A percentile compares a stretch with the other conserved stretches of the same genome.
phyloP scores from a whole-genome alignment of 78 protist genomes.

The Monosiga brevicollis region DNA sequence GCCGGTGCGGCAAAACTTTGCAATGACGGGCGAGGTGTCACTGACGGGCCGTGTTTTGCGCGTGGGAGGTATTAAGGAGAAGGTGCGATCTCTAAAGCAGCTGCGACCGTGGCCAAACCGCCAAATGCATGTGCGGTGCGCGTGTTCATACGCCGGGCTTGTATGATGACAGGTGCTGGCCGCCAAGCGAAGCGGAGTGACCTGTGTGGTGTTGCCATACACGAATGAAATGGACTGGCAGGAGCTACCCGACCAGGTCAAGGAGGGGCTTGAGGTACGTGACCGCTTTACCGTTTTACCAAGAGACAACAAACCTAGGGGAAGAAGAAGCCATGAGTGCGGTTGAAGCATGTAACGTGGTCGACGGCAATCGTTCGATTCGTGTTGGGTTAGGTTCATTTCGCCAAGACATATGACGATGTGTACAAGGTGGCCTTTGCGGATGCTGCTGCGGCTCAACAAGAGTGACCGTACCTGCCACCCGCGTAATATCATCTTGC shows the following conservation, averaged over 20 bases:
- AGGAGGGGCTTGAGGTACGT: slow-evolving; percentile 29
- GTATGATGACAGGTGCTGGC: too few relatives aligned
- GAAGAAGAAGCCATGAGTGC: too few relatives aligned
- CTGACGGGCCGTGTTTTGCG: slow-evolving; percentile 76
- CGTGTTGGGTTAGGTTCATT: slow-evolving; percentile 37
- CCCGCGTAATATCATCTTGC: background rate
- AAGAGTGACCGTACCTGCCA: background rate
- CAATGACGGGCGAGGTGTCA: slow-evolving; percentile 89
- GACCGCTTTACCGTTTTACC: too few relatives aligned
- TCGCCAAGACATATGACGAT: slow-evolving; percentile 64
- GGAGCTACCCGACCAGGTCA: slow-evolving; percentile 59
- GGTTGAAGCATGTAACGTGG: too few relatives aligned
- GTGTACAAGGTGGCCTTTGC: slow-evolving; percentile 43
- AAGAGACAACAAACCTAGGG: too few relatives aligned
- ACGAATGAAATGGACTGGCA: slow-evolving; percentile 59
- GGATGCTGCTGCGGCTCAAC: background rate
- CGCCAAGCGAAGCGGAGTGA: slow-evolving; percentile 66
- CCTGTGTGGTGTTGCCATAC: slow-evolving; percentile 58
- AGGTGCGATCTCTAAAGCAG: too few relatives aligned
- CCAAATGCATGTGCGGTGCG: too few relatives aligned
- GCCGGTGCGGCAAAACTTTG: slow-evolving; percentile 35
- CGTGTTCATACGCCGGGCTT: too few relatives aligned
- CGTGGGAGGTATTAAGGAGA: slow-evolving; percentile 84
- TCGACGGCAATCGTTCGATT: too few relatives aligned
- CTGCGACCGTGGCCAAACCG: too few relatives aligned